Base-by-base conservation (phyloP, 2,329 filamentous ascomycete species). In the Epichloe amarillans region DNA sequence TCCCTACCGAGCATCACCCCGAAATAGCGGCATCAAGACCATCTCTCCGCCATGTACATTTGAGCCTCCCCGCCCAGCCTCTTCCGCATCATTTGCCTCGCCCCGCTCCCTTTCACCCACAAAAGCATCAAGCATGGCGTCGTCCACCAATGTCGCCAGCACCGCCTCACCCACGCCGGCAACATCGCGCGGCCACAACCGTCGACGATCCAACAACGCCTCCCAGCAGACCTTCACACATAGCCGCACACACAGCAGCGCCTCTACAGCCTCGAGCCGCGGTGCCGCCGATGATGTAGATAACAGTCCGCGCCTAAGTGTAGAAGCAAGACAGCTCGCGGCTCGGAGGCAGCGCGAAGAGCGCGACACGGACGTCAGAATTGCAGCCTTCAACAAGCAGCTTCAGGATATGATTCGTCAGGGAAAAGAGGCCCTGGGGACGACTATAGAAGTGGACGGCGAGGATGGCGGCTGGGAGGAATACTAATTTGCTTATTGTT, bases 381-480 rank as follows among this genome's bases (percentile, higher is more conserved):
- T 97, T 58, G 82, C 81, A 46, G 79, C 84, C 26, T 82, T 97
- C 66, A 94, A 93, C 62, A 75, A 80, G 46, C 81, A 86, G 58
- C 71, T 97, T 46, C 80, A 86, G 61, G 85, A 83, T 36, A 88
- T 98, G 85, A 94, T 98, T 50, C 76, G 83, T 2, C 84, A 97
- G 66, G 93, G 90, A 0, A 84, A 84, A 58, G 85, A 93, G 65
- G 93, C 93, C 2, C 69, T 98, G 17, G 90, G 84, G 2, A 86
- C 85, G 19, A 84, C 72, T 40, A 72, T 87, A 47, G 82, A 86
- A 61, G 74, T 88, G 42, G 75, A 79, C 39, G 68, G 69, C 26
- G 73, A 71, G 68, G 70, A 72, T 48, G 72, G 69, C 42, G 70
- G 49, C 2, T 57, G 56, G 56, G 56, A 72, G 38, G 58, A 68